A percentile compares a stretch with the other conserved stretches of the same genome.
These are phyloP conservation scores for Asterochloris sp. DNA, from an alignment of 139 green algal species.

Conservation along the genomic window DNA sequence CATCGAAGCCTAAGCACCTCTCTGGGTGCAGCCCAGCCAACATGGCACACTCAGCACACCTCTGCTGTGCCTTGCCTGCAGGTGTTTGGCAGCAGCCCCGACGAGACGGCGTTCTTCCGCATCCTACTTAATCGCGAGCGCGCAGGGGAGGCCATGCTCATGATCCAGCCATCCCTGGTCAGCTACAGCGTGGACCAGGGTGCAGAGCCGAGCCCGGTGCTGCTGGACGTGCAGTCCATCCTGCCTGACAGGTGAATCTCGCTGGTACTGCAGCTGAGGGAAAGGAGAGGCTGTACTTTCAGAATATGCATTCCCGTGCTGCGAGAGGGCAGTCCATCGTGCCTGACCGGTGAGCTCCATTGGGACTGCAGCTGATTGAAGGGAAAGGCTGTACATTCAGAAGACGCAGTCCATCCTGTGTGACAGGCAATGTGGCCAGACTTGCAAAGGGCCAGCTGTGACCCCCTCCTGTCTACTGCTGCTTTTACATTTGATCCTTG, in stretches of 20 bases:
- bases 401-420: too few species aligned
- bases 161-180: slow-evolving; percentile 92
- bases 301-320: too few species aligned
- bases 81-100: slow-evolving; percentile 93
- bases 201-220: slow-evolving; percentile 61
- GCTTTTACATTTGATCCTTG: too few species aligned
- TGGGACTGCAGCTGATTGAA: too few species aligned
- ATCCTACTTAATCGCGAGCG: slow-evolving; percentile 82
- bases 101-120: slow-evolving; percentile 95
- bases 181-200: slow-evolving; percentile 69
- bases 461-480: too few species aligned
- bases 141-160: slow-evolving; percentile 83
- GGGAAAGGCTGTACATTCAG: too few species aligned
- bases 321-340: too few species aligned
- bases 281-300: too few species aligned
- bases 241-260: slow-evolving; percentile 30
- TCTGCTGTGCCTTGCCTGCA: slow-evolving; percentile 5
- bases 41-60: background rate
- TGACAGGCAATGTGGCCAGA: too few species aligned
- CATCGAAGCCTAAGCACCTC: background rate
- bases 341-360: too few species aligned
- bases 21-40: background rate
- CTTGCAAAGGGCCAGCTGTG: too few species aligned
- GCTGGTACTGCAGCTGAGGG: too few species aligned
- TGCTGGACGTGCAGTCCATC: slow-evolving; percentile 96